Evolutionary conservation across 179 eudicot genomes (phyloP).

Genomic region (Silene noctiflora): DNA sequence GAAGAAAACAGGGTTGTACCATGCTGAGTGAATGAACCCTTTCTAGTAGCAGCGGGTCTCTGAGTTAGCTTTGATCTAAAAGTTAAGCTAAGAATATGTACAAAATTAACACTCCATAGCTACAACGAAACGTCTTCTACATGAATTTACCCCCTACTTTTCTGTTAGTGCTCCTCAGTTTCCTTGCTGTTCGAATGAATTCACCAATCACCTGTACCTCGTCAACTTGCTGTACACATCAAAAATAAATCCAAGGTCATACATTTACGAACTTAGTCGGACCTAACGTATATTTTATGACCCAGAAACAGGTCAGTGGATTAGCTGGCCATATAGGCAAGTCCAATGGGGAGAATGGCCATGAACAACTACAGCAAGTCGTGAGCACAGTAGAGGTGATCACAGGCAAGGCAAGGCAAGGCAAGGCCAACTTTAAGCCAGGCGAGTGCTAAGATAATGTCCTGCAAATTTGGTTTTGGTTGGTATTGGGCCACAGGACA

Average conservation of each 20-base stretch:
- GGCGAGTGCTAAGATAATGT: too few species aligned
- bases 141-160: constrained; percentile 21
- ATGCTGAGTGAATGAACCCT: too few species aligned
- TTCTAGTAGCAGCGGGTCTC: background rate
- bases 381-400: too few species aligned
- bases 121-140: constrained; percentile 14
- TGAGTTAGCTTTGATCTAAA: constrained; percentile 22
- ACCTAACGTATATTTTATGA: too few species aligned
- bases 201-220: constrained; percentile 79
- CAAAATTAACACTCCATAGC: constrained; percentile 20
- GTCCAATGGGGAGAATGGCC: too few species aligned
- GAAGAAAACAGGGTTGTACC: background rate
- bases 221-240: constrained; percentile 53
- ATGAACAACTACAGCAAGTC: too few species aligned
- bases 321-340: too few species aligned
- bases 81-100: constrained; percentile 29
- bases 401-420: too few species aligned
- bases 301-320: too few species aligned
- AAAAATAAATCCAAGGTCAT: background rate
- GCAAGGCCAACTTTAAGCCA: too few species aligned
- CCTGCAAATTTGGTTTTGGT: too few species aligned
- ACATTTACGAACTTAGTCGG: background rate
- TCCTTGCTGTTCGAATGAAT: constrained; percentile 70
- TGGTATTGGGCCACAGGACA: too few species aligned
- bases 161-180: constrained; percentile 37